Conservation (phyloP, 768 basidiomycete genomes). For the Kwoniella mangroviensis region DNA sequence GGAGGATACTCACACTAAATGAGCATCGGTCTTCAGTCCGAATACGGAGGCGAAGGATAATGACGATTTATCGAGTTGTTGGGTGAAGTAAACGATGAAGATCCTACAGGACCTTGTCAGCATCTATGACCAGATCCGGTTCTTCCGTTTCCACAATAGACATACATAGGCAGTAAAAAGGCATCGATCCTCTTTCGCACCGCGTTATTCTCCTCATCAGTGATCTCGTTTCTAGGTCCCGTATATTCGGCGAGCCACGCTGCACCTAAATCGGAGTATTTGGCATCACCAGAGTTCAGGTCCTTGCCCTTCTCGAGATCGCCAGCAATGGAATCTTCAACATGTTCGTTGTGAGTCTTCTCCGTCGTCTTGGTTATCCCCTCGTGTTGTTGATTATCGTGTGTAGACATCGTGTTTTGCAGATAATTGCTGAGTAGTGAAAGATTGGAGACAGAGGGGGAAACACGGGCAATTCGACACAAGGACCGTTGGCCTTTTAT, state of each 20-base stretch:
- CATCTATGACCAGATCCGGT: not conserved
- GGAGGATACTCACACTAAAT: conserved; percentile 50
- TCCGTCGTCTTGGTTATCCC: not conserved
- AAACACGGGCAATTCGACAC: not conserved
- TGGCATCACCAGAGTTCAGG: not conserved
- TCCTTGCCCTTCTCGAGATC: conserved; percentile 2
- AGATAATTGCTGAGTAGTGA: not conserved
- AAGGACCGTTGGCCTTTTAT: not conserved
- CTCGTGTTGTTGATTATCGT: not conserved
- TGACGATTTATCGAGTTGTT: conserved; percentile 58
- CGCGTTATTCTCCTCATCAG: conserved; percentile 10
- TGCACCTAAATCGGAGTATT: conserved; percentile 9
- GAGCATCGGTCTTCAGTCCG: conserved; percentile 55
- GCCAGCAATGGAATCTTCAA: not conserved
- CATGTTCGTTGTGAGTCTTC: conserved; percentile 3
- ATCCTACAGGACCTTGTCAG: not conserved
- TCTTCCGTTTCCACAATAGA: not conserved
- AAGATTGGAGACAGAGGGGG: not conserved
- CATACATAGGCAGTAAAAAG: conserved; percentile 4
- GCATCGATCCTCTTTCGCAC: conserved; percentile 8
- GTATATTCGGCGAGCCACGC: not conserved
- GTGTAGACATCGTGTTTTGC: not conserved
- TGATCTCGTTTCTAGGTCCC: conserved; percentile 9
- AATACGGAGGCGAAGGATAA: conserved; percentile 64
- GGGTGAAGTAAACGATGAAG: conserved; percentile 10